Conservation (phyloP, 2,329 filamentous ascomycete species). For the Metarhizium robertsii region DNA sequence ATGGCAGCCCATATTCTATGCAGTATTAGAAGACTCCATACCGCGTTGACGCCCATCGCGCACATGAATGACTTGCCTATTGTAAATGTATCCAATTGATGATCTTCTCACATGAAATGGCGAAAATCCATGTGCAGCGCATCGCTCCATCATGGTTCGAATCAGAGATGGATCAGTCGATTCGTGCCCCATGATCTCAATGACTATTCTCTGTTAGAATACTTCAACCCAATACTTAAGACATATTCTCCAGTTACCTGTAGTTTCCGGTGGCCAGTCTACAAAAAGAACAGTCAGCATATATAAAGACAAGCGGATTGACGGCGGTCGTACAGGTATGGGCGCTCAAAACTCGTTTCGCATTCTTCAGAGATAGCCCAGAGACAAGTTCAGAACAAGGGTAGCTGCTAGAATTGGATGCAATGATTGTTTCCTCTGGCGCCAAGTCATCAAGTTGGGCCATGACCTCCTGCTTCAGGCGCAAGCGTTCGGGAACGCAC, state of each 20-base stretch:
- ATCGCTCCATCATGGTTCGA: slow-evolving; percentile 14
- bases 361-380: slow-evolving; percentile 22
- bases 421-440: slow-evolving; percentile 27
- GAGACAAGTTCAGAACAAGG: slow-evolving; percentile 32
- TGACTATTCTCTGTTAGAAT: slow-evolving; percentile 3
- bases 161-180: slow-evolving; percentile 13
- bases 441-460: slow-evolving; percentile 28
- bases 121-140: slow-evolving; percentile 18
- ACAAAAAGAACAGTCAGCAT: slow-evolving; percentile 19
- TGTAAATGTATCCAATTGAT: slow-evolving; percentile 24
- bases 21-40: background rate
- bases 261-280: slow-evolving; percentile 24
- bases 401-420: slow-evolving; percentile 38
- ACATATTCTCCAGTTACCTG: slow-evolving; percentile 9
- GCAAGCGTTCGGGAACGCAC: slow-evolving; percentile 34
- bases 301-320: background rate
- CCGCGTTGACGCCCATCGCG: background rate
- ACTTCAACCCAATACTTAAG: background rate
- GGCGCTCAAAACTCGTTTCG: slow-evolving; percentile 28
- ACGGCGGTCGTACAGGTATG: slow-evolving; percentile 20
- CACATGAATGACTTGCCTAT: slow-evolving; percentile 11
- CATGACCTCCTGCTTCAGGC: slow-evolving; percentile 30
- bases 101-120: slow-evolving; percentile 19
- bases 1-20: slow-evolving; percentile 23
- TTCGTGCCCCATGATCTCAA: slow-evolving; percentile 23